phyloP scores from a whole-genome alignment of 2,329 filamentous ascomycete species.

The Trichoderma koningiopsis region DNA sequence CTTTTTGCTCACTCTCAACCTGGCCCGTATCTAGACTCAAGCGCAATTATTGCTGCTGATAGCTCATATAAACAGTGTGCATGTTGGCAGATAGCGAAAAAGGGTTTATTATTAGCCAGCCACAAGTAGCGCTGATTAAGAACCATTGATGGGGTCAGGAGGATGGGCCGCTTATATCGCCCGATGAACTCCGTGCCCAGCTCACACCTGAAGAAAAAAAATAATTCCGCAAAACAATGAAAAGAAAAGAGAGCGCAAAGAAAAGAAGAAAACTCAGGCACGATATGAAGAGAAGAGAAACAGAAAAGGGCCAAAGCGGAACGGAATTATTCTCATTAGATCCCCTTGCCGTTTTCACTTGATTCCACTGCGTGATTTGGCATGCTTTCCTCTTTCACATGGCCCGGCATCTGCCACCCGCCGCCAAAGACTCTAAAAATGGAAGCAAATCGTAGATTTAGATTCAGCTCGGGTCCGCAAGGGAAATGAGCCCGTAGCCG shows the following conservation, averaged over 20 bases:
- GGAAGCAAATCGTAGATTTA: slow-evolving; percentile 1
- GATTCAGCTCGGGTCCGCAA: neutral
- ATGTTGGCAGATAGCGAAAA: neutral
- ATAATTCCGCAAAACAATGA: neutral
- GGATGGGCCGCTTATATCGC: slow-evolving; percentile 6
- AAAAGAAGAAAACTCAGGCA: neutral
- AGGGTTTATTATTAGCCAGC: slow-evolving; percentile 20
- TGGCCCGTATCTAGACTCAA: neutral
- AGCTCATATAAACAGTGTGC: neutral
- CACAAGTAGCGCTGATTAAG: slow-evolving; percentile 23
- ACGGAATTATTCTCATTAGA: neutral
- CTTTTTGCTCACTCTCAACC: neutral
- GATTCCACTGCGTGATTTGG: neutral
- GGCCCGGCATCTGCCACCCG: neutral
- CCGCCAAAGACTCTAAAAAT: neutral
- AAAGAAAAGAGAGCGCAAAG: neutral
- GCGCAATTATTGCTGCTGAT: neutral
- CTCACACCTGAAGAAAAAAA: neutral
- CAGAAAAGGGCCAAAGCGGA: neutral
- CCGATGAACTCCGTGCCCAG: neutral
- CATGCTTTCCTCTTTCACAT: neutral
- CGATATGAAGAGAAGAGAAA: neutral
- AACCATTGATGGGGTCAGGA: slow-evolving; percentile 7
- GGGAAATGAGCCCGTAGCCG: neutral
- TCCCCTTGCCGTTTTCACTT: neutral